Base-by-base conservation (phyloP, 352 stramenopile genomes). In the Pythium plurisporium region DNA sequence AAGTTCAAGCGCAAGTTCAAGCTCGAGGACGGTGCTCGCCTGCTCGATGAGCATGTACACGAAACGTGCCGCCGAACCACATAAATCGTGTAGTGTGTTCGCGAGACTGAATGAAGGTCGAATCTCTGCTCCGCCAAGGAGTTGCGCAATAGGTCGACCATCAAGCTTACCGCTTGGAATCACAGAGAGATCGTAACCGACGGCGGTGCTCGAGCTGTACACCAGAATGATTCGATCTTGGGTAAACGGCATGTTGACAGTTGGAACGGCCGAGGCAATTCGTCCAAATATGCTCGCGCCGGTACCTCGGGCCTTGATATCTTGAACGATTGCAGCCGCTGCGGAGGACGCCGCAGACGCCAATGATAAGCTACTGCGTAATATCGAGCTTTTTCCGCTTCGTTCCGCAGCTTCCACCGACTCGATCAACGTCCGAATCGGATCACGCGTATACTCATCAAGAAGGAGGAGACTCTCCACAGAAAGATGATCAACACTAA, bases 391-490 rank as follows among this genome's bases (percentile, higher is more conserved):
- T 64, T 67, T 70, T 59, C 53, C 68, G 29, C 46, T 74, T 34
- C 74, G 66, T 29, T 87, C 79, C 3, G 76, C 67, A 51, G 79
- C 67, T 66, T 89, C 79, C 20, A 89, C 79, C 0, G 77, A 87
- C 42, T 89, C 73, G 42, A 89, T 85, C 23, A 89, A 54, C 17
- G 69, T 76, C 6, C 76, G 73, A 37, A 89, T 74, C 14, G 79
- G 79, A 37, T 89, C 77, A 43, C 72, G 76, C 53, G 84, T 77
- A 33, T 85, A 87, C 19, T 79, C 81, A 38, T 88, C 77, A 6
- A 88, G 68, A 19, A 81, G 54, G 33, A 73, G 51, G 40, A 87
- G 51, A 45, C 82, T 89, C 38, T 57, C 52, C 5, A 83, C 68
- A 17, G 49, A 55, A 23, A 87, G 31, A 30, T 79, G 72, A 42